Evolutionary conservation across 202 grass and related monocot species (phyloP), one percentile per base, ranked within the genome.

Genomic region (Carex sylvatica): DNA sequence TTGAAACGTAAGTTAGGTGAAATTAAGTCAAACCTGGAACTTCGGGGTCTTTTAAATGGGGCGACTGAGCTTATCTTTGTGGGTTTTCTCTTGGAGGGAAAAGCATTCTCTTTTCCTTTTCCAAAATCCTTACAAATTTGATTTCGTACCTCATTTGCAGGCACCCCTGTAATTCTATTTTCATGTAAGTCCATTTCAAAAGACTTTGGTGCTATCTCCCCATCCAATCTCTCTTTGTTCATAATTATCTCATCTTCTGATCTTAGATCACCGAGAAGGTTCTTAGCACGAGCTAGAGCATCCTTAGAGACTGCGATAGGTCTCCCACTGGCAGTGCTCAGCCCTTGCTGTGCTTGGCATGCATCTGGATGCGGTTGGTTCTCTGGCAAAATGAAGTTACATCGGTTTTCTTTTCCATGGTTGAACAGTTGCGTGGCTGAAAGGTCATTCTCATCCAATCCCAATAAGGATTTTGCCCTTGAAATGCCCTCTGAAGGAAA

Each of bases 21-120:
- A 84, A 74, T 84, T 91, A 75, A 65, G 88, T 90, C 79, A 53
- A 80, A 98, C 95, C 90, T 95, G 79, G 92, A 95, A 73, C 62
- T 84, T 56, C 92, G 92, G 40, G 95, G 95, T 71, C 80, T 87
- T 93, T 95, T 98, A 84, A 95, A 98, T 81, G 84, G 84, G 84
- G 95, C 84, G 82, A 89, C 19, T 77, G 86, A 90, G 85, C 66
- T 95, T 84, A 68, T 90, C 81, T 90, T 93, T 72, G 79, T 75
- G 69, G 86, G 60, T 84, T 82, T 88, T 85, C 83, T 83, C 85
- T 93, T 98, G 80, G 63, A 69, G 36, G 44, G 24, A 67, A 54
- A 69, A 49, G n/a, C 40, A 82, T 52, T 36, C 14, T 55, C 61
- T 51, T 80, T 80, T 24, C 35, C 67, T 87, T 84, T 81, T 71